Base-by-base conservation (phyloP, 805 yeast genomes). In the Sungouiella thailandica region DNA sequence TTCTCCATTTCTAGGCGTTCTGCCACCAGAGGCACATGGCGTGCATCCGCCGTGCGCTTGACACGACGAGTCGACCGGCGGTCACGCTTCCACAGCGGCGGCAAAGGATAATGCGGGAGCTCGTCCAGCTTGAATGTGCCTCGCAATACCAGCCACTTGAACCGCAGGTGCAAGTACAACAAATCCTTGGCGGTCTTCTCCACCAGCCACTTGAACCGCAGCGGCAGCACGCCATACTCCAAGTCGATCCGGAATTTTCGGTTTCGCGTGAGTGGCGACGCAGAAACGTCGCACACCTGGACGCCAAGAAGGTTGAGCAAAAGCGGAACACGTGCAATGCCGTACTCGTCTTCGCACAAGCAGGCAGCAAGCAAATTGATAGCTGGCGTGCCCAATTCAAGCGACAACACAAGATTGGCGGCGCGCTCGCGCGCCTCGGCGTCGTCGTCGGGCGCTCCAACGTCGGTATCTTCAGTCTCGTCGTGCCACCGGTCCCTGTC, bases 201-300 rank as follows among this genome's bases (percentile, higher is more conserved):
- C 5, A 93, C 74, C 1, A 80, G 66, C 98, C 98, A 93, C 46
- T 76, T 75, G 47, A 88, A 63, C 34, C 88, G 62, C 36, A 80
- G 76, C 5, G 78, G 74, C 2, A 96, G 96, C 20, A 88, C 76
- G 5, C 97, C 98, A 52, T 93, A 93, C 52, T 89, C 96, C 28
- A 93, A 64, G 31, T 82, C 84, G n/a, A 93, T 63, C 39, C 74
- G 67, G 46, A 74, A 83, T 34, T 67, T 72, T 36, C 65, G 45
- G 34, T 65, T 70, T 38, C 64, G 68, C 2, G 70, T 58, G 30
- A 50, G 41, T 3, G 57, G 57, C 33, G 47, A 65, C 36, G 57
- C 55, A 1, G 78, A 65, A 7, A 68, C 56, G 43, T 77, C 80
- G 26, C 72, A 58, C 4, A 93, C 68, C 27, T 72, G 69, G 26